Evolutionary conservation across 345 rosid genomes (phyloP).

Genomic region (Rhizophora apiculata): DNA sequence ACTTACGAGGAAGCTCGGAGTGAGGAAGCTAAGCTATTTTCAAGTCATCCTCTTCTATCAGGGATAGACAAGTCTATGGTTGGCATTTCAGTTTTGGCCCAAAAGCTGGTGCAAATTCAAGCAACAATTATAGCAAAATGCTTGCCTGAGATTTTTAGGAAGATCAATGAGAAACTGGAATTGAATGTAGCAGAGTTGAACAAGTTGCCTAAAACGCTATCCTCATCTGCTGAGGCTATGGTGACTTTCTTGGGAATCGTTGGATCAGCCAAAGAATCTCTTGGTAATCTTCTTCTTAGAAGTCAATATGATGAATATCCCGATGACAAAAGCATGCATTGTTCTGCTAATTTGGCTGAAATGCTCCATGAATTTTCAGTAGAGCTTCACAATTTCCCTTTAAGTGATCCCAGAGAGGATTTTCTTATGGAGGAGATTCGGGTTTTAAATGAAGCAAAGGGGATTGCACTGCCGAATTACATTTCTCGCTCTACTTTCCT

Average conservation of each 20-base stretch:
- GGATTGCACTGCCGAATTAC: too few relatives aligned
- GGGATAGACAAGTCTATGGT: slow-evolving; percentile 37
- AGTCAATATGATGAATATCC: too few relatives aligned
- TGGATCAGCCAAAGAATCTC: too few relatives aligned
- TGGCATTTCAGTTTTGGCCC: slow-evolving; percentile 37
- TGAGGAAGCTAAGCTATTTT: slow-evolving; percentile 28
- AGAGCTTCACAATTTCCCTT: too few relatives aligned
- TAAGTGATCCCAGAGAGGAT: too few relatives aligned
- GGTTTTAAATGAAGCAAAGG: too few relatives aligned
- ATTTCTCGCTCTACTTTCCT: too few relatives aligned
- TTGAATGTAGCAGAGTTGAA: slow-evolving; percentile 9
- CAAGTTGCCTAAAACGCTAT: slow-evolving; percentile 27
- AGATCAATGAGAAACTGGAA: slow-evolving; percentile 32
- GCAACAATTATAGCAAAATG: slow-evolving; percentile 27
- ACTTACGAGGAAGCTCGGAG: slow-evolving; percentile 32
- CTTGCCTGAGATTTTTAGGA: slow-evolving; percentile 32
- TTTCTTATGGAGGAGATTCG: too few relatives aligned
- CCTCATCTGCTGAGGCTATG: slow-evolving; percentile 38
- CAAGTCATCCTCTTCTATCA: slow-evolving; percentile 21
- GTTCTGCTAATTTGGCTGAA: too few relatives aligned
- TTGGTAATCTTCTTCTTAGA: too few relatives aligned
- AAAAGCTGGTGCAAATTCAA: slow-evolving; percentile 35
- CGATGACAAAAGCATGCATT: too few relatives aligned
- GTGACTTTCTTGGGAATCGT: slow-evolving; percentile 27
- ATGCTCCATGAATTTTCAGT: too few relatives aligned